phyloP scores from a whole-genome alignment of 805 yeast genomes.

The Nakazawaea ernobii region DNA sequence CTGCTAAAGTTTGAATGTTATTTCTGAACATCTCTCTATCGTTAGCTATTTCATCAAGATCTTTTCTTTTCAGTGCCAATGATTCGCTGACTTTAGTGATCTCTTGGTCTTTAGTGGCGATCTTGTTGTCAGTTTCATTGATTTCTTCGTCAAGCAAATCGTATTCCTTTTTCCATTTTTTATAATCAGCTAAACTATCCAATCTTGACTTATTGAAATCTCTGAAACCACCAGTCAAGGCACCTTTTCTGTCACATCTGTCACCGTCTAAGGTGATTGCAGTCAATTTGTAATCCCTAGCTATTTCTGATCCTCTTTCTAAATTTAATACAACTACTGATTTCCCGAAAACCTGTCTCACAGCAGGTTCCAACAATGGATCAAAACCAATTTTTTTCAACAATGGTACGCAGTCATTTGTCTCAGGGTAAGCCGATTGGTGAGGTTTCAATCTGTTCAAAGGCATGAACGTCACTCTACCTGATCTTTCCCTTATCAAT shows the following conservation, averaged over 20 bases:
- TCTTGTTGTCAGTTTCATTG: conserved; percentile 28
- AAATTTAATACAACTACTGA: conserved; percentile 72
- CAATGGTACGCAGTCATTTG: conserved; percentile 68
- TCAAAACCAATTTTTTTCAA: conserved; percentile 67
- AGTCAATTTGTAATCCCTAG: conserved; percentile 53
- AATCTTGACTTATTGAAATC: conserved; percentile 64
- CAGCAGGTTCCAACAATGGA: conserved; percentile 53
- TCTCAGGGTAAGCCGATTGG: conserved; percentile 50
- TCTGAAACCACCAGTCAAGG: conserved; percentile 81
- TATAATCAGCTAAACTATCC: conserved; percentile 58
- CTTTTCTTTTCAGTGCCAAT: conserved; percentile 27
- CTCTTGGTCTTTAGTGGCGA: conserved; percentile 42
- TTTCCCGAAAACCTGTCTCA: conserved; percentile 74
- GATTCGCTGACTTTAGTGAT: conserved; percentile 46
- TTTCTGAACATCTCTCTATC: conserved; percentile 38
- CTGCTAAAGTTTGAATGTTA: conserved; percentile 34
- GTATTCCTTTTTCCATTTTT: conserved; percentile 44
- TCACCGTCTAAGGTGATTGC: conserved; percentile 94
- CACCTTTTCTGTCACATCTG: conserved; percentile 77
- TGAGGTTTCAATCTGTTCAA: conserved; percentile 56
- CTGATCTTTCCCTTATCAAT: conserved; percentile 60
- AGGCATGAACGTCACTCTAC: conserved; percentile 90
- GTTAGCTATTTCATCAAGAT: conserved; percentile 37
- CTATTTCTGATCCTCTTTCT: conserved; percentile 60
- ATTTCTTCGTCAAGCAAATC: conserved; percentile 35